Evolutionary conservation across 148 eudicot genomes (phyloP).

Genomic region (Rhododendron molle): DNA sequence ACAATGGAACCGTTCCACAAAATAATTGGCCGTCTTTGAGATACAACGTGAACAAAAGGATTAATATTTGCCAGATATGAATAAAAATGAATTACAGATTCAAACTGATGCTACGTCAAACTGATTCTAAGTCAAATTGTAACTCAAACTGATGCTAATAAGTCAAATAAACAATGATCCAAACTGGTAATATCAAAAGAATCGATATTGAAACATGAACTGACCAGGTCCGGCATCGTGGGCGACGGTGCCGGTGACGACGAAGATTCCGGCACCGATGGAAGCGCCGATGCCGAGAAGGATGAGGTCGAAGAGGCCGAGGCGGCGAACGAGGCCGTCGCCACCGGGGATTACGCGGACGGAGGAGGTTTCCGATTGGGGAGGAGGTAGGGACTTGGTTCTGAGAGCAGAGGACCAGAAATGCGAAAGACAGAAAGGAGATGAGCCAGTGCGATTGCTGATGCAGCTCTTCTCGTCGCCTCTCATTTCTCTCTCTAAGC

Average conservation of each 20-base stretch:
- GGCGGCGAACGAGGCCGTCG: slow-evolving; percentile 67
- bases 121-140: not conserved
- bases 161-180: not conserved
- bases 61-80: not conserved
- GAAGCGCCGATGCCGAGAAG: slow-evolving; percentile 91
- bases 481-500: slow-evolving; percentile 9
- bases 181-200: not conserved
- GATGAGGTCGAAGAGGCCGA: slow-evolving; percentile 68
- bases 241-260: slow-evolving; percentile 95
- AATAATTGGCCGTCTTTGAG: not conserved
- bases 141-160: not conserved
- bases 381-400: slow-evolving; percentile 27
- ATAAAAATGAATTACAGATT: not conserved
- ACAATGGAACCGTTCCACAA: not conserved
- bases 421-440: slow-evolving; percentile 30
- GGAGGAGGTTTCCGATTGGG: slow-evolving; percentile 1
- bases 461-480: not conserved
- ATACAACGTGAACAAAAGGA: not conserved
- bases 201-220: not conserved
- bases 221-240: slow-evolving; percentile 93
- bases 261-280: slow-evolving; percentile 93
- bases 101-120: not conserved
- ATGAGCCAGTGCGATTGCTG: not conserved
- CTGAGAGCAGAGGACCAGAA: slow-evolving; percentile 72
- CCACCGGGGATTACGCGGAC: slow-evolving; percentile 32